Evolutionary conservation across 2,329 filamentous ascomycete species (phyloP).

Genomic region (Aaosphaeria arxii): DNA sequence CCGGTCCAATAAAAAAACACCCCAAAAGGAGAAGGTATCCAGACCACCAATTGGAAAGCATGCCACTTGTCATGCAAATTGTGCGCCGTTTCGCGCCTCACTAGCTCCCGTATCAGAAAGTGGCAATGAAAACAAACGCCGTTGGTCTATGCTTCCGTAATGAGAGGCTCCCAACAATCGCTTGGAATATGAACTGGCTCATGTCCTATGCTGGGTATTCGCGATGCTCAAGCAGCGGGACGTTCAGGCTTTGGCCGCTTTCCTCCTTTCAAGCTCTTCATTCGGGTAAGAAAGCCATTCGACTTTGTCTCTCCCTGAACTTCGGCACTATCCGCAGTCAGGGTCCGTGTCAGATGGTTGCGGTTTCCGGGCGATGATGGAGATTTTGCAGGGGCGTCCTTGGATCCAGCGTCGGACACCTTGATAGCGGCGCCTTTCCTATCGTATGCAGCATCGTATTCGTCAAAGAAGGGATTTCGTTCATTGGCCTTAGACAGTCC

Average conservation of each 20-base stretch:
- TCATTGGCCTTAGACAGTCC: slow-evolving; percentile 42
- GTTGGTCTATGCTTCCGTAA: background rate
- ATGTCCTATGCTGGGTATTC: background rate
- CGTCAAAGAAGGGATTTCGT: slow-evolving; percentile 78
- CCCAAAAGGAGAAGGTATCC: slow-evolving; percentile 19
- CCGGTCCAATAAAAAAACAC: background rate
- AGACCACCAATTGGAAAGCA: slow-evolving; percentile 2
- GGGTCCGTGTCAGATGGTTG: slow-evolving; percentile 26
- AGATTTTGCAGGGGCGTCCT: slow-evolving; percentile 13
- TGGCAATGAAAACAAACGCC: slow-evolving; percentile 14
- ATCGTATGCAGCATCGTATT: slow-evolving; percentile 68
- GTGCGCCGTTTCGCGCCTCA: background rate
- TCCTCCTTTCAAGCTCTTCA: slow-evolving; percentile 39
- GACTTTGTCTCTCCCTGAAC: slow-evolving; percentile 24
- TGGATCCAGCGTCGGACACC: slow-evolving; percentile 41
- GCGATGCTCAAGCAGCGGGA: slow-evolving; percentile 19
- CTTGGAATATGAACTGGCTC: background rate
- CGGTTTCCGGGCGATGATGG: slow-evolving; percentile 27
- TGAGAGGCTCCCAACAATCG: too few species aligned
- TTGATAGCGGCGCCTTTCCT: slow-evolving; percentile 60
- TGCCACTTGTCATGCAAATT: background rate
- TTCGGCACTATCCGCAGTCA: slow-evolving; percentile 30
- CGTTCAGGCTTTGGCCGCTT: slow-evolving; percentile 32
- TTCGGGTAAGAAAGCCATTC: slow-evolving; percentile 33
- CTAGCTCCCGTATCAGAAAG: slow-evolving; percentile 2